A percentile compares a stretch with the other conserved stretches of the same genome.
Evolutionary conservation across 1,139 yeast species (phyloP).

Genomic region (Yamadazyma oceani): DNA sequence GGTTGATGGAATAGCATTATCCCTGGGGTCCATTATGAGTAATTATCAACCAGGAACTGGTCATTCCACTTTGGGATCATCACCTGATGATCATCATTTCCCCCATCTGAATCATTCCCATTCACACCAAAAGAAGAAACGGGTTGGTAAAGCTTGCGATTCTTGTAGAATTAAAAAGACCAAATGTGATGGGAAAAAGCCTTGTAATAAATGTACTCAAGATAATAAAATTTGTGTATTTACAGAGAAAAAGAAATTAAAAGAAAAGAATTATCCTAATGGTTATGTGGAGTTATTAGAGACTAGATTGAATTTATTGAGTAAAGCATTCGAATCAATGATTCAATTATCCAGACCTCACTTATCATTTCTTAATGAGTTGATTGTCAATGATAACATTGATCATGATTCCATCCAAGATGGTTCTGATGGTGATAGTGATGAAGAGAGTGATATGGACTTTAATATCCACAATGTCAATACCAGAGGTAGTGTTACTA

Average conservation of each 20-base stretch:
- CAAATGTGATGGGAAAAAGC: conserved; percentile 76
- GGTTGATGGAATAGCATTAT: too few relatives aligned
- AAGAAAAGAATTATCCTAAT: conserved; percentile 60
- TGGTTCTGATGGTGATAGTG: conserved; percentile 7
- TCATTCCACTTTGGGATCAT: conserved; percentile 6
- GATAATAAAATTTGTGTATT: conserved; percentile 78
- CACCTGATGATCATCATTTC: conserved; percentile 20
- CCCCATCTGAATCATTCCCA: conserved; percentile 15
- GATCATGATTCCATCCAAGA: conserved; percentile 4
- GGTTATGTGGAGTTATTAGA: conserved; percentile 74
- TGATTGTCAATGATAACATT: conserved; percentile 12
- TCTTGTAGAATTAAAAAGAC: conserved; percentile 75
- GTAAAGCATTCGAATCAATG: conserved; percentile 51
- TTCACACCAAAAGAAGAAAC: conserved; percentile 46
- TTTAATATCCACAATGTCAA: conserved; percentile 5
- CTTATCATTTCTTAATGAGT: conserved; percentile 29
- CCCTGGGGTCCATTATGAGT: too few relatives aligned
- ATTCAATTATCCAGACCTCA: conserved; percentile 37
- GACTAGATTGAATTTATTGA: conserved; percentile 61
- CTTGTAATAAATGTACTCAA: conserved; percentile 65
- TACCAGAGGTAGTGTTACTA: conserved; percentile 3
- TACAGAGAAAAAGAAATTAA: conserved; percentile 62
- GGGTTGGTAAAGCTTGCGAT: conserved; percentile 83
- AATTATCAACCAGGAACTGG: conserved; percentile 1
- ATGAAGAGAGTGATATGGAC: conserved; percentile 7